These are phyloP conservation scores for Plasmodium malariae DNA, from an alignment of 169 alveolate genomes.

Conservation along the genomic window DNA sequence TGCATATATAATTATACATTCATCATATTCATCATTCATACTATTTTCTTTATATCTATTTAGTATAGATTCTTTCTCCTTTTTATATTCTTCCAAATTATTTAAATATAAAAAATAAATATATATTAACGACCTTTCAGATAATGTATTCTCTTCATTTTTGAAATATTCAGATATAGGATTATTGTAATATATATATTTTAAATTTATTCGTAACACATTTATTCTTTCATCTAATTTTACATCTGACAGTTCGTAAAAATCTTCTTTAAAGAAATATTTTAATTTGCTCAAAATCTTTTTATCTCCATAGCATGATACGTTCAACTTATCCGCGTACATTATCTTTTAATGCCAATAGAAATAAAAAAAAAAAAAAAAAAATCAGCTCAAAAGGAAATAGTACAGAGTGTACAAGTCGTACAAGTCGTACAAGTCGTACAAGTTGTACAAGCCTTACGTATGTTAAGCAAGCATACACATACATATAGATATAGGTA, in stretches of 20 bases:
- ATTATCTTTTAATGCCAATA: slow-evolving; percentile 15
- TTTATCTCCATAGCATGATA: slow-evolving; percentile 63
- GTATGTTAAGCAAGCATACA: not conserved
- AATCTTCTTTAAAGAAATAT: slow-evolving; percentile 60
- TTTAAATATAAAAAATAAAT: slow-evolving; percentile 55
- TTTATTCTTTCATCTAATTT: slow-evolving; percentile 60
- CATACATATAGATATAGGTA: not conserved
- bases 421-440: not conserved
- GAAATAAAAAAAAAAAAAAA: slow-evolving; percentile 6
- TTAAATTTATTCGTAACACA: slow-evolving; percentile 23
- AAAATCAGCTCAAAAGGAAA: not conserved
- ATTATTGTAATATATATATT: slow-evolving; percentile 37
- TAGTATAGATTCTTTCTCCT: slow-evolving; percentile 58
- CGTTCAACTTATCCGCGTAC: slow-evolving; percentile 42
- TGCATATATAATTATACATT: slow-evolving; percentile 47
- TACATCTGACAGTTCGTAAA: slow-evolving; percentile 56
- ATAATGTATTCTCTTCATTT: slow-evolving; percentile 34
- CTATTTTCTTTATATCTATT: slow-evolving; percentile 36
- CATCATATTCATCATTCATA: slow-evolving; percentile 53
- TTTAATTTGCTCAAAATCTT: slow-evolving; percentile 36
- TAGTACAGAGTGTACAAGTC: not conserved
- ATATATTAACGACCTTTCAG: slow-evolving; percentile 43
- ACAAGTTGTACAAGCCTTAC: no score
- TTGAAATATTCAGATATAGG: slow-evolving; percentile 67
- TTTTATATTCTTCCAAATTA: slow-evolving; percentile 48